Base-by-base conservation (phyloP, 2,329 filamentous ascomycete species). In the Seiridium unicorne region DNA sequence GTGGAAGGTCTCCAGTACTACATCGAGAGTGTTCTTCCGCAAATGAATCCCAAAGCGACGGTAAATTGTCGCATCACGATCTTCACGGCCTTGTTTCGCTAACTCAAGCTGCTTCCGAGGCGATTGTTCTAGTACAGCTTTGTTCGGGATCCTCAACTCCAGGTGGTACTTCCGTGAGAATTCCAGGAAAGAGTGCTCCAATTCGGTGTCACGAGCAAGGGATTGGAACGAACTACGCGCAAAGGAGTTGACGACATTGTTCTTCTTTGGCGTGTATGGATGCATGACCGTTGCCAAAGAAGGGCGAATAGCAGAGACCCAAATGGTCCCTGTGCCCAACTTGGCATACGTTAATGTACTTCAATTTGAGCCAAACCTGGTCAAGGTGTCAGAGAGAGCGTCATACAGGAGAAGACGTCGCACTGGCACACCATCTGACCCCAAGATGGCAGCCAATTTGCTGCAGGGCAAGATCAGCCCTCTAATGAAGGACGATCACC, bases 31-130 rank as follows among this genome's bases (percentile, higher is more conserved):
- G 18, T 62, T 67, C 53, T 59, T 60, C 26, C 60, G 63, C 47
- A 68, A 70, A 56, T 68, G 66, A 10, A 59, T 60, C 44, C 63
- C 64, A 3, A 71, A 59, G 6, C 63, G 65, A 18, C 64, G 46
- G 49, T 70, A 72, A 34, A 68, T 68, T 32, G 34, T 55, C 6
- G 26, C 44, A 49, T 49, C 46, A 18, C 13, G 34, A 35, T 58
- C 44, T 35, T 35, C 31, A 10, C 35, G 38, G 4, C 49, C 49
- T 36, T 38, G 32, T 4, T 13, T 18, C 5, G n/a, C 34, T 13
- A 44, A 44, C 36, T 58, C 44, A 40, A 44, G 32, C 11, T n/a
- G 32, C 32, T 58, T 58, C 18, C 10, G 13, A 9, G 55, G 55
- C 13, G 55, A 58, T 34, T 35, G 44, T 53, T 35, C 34, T 3